Conservation (phyloP, 2,329 filamentous ascomycete species). For the Cryphonectria carpinicola region DNA sequence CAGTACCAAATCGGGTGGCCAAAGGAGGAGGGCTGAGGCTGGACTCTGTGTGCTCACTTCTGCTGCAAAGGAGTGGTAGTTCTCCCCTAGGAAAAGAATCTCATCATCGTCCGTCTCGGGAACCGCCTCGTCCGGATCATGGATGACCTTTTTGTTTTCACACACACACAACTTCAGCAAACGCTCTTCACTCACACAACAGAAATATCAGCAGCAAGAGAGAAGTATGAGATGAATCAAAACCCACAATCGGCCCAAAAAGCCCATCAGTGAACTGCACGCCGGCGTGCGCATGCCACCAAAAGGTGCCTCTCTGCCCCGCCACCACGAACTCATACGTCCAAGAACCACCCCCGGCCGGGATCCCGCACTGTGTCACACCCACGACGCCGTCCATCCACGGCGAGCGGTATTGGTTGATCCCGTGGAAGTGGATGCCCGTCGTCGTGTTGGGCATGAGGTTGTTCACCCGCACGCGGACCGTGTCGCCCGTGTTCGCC, state of each 20-base stretch:
- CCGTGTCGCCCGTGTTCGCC: conserved; percentile 47
- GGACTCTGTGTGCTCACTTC: conserved; percentile 33
- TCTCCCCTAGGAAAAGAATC: conserved; percentile 44
- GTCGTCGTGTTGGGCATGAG: conserved; percentile 45
- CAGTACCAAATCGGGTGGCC: neutral
- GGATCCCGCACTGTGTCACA: conserved; percentile 64
- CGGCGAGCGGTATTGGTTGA: conserved; percentile 65
- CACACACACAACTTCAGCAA: neutral
- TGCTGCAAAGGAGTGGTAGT: conserved; percentile 43
- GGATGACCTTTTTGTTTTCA: conserved; percentile 37
- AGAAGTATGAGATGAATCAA: neutral
- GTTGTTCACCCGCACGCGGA: conserved; percentile 47
- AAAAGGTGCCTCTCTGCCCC: conserved; percentile 44
- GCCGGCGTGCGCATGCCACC: conserved; percentile 66
- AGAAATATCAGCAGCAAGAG: neutral
- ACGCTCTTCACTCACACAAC: neutral
- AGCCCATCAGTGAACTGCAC: conserved; percentile 68
- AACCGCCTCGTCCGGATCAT: conserved; percentile 40
- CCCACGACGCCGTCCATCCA: conserved; percentile 69
- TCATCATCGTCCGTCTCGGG: conserved; percentile 40
- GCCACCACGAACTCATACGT: conserved; percentile 63
- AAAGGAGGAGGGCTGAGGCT: neutral
- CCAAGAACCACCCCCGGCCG: conserved; percentile 54
- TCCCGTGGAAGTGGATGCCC: conserved; percentile 70
- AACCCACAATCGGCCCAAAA: conserved; percentile 60